Evolutionary conservation across 768 basidiomycete species (phyloP), one percentile per base, ranked within the genome.

Genomic region (Lactarius sp.): DNA sequence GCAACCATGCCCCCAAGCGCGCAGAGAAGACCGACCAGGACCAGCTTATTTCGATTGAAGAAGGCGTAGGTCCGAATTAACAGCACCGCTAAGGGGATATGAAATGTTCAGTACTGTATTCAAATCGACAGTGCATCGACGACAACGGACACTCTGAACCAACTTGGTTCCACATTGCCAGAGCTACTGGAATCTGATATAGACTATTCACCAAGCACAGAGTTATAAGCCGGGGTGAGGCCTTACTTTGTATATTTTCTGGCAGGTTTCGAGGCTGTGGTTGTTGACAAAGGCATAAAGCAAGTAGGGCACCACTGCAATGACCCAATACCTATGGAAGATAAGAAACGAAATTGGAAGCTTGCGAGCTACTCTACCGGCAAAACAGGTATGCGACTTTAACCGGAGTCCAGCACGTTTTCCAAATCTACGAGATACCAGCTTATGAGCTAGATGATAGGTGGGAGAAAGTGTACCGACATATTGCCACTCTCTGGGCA

Each of bases 151-250:
- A 85, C 77, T 91, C 87, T 52, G 88, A 88, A 51, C 87, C 85
- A 59, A 90, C 88, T 81, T 91, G 90, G 69, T 92, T 92, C 88
- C 88, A 91, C 84, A 90, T 87, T 18, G 88, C 88, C 54, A 92
- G 80, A 6, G 85, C 85, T 61, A 91, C 90, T 6, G 90, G 90
- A 57, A 90, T 84, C 89, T 91, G 60, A 22, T 61, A 33, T 20
- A 9, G 20, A 37, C 55, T 16, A 36, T 54, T 36, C 8, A 56
- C 16, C 20, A 18, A 16, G 39, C 6, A 31, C 41, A 47, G 37
- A 37, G 9, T 46, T 6, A 22, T 7, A 18, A 2, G 51, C 9
- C 18, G 16, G 52, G 20, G 50, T 57, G 42, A 6, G 41, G 59
- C 16, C 42, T 22, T 60, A 84, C 90, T 77, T 80, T 86, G 77